Evolutionary conservation across 108 stramenopile genomes (phyloP).

Genomic region (Seminavis robusta): DNA sequence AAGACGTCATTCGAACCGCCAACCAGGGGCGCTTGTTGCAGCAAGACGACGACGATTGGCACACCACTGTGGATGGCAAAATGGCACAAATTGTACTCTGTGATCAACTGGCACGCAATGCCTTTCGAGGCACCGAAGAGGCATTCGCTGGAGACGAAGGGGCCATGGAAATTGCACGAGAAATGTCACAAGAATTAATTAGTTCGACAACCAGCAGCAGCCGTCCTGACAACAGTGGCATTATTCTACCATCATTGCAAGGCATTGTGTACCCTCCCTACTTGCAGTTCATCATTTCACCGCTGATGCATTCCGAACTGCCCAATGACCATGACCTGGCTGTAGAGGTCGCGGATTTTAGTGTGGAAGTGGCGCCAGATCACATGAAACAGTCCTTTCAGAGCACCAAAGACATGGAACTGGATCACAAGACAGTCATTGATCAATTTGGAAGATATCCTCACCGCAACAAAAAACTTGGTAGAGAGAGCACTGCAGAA

Average conservation of each 20-base stretch:
- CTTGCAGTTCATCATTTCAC: constrained; percentile 21
- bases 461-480: constrained; percentile 55
- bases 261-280: constrained; percentile 22
- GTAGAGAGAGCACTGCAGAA: constrained; percentile 42
- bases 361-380: too few relatives aligned
- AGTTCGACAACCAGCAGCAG: constrained; percentile 4
- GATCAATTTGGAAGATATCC: constrained; percentile 78
- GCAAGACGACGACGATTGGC: constrained; percentile 13
- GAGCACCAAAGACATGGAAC: constrained; percentile 6
- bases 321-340: constrained; percentile 18
- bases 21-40: constrained; percentile 5
- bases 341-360: not conserved
- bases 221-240: not conserved
- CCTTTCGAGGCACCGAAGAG: constrained; percentile 11
- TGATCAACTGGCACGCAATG: constrained; percentile 47
- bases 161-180: not conserved
- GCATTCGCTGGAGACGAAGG: not conserved
- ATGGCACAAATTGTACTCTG: constrained; percentile 49
- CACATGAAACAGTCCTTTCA: constrained; percentile 1
- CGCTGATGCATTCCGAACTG: constrained; percentile 53
- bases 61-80: constrained; percentile 30
- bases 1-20: constrained; percentile 11
- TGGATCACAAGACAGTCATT: constrained; percentile 52
- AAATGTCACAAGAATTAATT: constrained; percentile 6
- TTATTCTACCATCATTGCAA: not conserved